Conservation (phyloP, 352 stramenopile genomes). For the Phytophthora nicotianae region DNA sequence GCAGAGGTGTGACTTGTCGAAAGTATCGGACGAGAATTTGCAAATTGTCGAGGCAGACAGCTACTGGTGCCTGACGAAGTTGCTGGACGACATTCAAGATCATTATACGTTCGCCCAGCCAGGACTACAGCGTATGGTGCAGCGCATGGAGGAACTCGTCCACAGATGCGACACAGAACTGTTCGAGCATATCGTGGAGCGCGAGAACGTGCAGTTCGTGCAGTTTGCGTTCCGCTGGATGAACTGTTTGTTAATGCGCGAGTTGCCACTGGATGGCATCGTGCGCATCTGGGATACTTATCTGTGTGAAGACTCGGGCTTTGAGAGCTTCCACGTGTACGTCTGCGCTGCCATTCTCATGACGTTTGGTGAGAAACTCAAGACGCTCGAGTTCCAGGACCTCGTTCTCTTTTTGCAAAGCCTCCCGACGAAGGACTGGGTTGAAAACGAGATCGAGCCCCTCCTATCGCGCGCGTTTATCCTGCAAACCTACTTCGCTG, state of each 20-base stretch:
- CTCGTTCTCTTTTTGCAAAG: conserved; percentile 97
- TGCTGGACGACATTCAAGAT: conserved; percentile 98
- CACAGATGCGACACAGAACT: conserved; percentile 96
- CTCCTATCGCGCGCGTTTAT: conserved; percentile 98
- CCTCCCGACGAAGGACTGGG: conserved; percentile 97
- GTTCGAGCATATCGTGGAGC: conserved; percentile 94
- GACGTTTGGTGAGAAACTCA: conserved; percentile 95
- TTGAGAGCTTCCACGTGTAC: conserved; percentile 99
- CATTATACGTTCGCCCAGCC: conserved; percentile 99
- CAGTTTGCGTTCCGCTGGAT: conserved; percentile 99
- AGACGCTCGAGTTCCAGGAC: conserved; percentile 97
- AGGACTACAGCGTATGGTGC: conserved; percentile 98
- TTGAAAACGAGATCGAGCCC: conserved; percentile 97
- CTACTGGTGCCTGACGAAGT: conserved; percentile 99
- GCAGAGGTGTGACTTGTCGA: conserved; percentile 72
- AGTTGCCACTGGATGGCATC: conserved; percentile 95
- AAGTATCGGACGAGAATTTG: conserved; percentile 68
- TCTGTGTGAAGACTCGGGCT: conserved; percentile 97
- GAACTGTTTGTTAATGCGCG: conserved; percentile 99
- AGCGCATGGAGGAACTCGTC: conserved; percentile 97
- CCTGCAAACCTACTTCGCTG: conserved; percentile 91
- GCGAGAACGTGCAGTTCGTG: conserved; percentile 96
- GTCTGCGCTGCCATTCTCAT: conserved; percentile 98
- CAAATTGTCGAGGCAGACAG: conserved; percentile 96
- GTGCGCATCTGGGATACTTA: conserved; percentile 99